A percentile compares a stretch with the other conserved stretches of the same genome.
Conservation (phyloP, 1,139 yeast genomes). For the Diutina neorugosa region DNA sequence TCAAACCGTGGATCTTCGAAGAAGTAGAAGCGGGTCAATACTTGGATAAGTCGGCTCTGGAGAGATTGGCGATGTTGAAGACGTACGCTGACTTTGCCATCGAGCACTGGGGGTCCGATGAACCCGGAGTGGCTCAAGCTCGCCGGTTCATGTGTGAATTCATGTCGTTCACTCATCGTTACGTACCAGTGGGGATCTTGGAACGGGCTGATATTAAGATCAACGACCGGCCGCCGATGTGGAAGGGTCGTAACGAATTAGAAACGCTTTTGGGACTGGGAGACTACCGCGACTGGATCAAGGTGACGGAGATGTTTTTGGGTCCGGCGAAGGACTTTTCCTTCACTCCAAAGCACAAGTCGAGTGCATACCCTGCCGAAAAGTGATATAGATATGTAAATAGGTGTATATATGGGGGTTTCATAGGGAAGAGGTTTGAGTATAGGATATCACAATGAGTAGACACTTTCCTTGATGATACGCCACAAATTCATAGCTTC, state of each 20-base stretch:
- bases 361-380: constrained; percentile 45
- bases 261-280: constrained; percentile 81
- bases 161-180: constrained; percentile 85
- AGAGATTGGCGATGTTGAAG: constrained; percentile 65
- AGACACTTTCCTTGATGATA: too few species aligned
- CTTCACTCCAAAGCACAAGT: constrained; percentile 89
- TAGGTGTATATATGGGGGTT: not conserved
- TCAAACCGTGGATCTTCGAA: constrained; percentile 98
- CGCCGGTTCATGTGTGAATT: constrained; percentile 92
- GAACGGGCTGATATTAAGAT: constrained; percentile 81
- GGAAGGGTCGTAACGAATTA: constrained; percentile 90
- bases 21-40: constrained; percentile 85
- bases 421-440: too few species aligned
- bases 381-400: not conserved
- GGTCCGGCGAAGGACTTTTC: constrained; percentile 74
- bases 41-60: constrained; percentile 80
- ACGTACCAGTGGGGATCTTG: constrained; percentile 85
- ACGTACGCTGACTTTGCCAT: constrained; percentile 69
- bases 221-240: constrained; percentile 87
- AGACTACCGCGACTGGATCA: constrained; percentile 91
- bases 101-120: constrained; percentile 98
- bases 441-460: too few species aligned
- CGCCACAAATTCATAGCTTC: too few species aligned
- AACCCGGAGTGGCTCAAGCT: constrained; percentile 78
- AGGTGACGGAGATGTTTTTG: constrained; percentile 88